Base-by-base conservation (phyloP, 352 stramenopile species). In the Phytophthora quininea region DNA sequence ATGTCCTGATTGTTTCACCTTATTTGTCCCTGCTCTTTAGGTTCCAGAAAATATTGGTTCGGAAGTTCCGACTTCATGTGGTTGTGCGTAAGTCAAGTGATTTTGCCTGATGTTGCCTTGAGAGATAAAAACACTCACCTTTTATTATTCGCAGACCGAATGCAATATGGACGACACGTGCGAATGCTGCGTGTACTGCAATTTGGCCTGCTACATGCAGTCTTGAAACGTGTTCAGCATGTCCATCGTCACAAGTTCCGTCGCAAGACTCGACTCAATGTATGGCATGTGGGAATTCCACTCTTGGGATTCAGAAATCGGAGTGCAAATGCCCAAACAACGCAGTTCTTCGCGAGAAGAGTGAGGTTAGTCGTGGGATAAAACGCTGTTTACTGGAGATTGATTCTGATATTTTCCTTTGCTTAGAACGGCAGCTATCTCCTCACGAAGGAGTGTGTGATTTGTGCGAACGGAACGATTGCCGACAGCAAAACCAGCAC, bases 141-240 rank as follows among this genome's bases (percentile, higher is more conserved):
- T 48, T 50, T 4, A 5, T 40, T 54, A 4, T 47, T 6, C 67
- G 64, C 52, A 71, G 64, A 19, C 32, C 54, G 3, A 54, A 49
- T 6, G 47, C 74, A 14, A 71, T 85, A 32, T 49, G 42, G 54
- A 58, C 67, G 15, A 31, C 52, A 29, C 62, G 77, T 43, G 60
- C 71, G 0, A 71, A 87, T 31, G 64, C 69, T 7, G 56, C 40
- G 0, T 93, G 86, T 35, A 72, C 77, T 27, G 77, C 83, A 8
- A 87, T 75, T 9, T 93, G 86, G 86, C 86, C 86, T 8, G 79
- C 71, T 3, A 82, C 86, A 2, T 92, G 86, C 58, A 89, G 71
- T 49, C 51, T 76, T 12, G 35, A 83, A 0, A n/a, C 50, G 4
- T 93, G 86, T 50, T 62, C 65, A 7, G 61, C 15, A 5, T 93